These are phyloP conservation scores for Samsoniella hepiali DNA, from an alignment of 2,329 filamentous ascomycete genomes.

Conservation along the genomic window DNA sequence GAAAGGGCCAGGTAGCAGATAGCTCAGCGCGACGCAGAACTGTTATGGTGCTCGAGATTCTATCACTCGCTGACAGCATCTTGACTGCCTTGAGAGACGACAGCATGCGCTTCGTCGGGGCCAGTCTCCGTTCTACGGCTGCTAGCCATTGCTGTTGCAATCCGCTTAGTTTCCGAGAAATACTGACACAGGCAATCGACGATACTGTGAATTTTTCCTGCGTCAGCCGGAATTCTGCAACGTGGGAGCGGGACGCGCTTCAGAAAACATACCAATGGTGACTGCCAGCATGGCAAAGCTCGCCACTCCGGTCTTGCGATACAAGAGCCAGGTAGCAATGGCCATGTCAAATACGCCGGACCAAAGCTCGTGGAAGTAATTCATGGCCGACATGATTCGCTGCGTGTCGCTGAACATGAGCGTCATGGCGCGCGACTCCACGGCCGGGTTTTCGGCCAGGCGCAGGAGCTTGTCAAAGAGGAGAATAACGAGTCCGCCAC, in stretches of 20 bases:
- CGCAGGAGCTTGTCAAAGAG: conserved; percentile 10
- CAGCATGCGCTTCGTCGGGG: neutral
- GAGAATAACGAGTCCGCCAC: neutral
- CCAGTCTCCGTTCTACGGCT: conserved; percentile 2
- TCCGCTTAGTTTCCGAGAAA: conserved; percentile 1
- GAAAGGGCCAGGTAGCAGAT: neutral
- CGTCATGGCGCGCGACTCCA: conserved; percentile 1
- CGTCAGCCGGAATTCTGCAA: neutral
- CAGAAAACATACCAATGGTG: neutral
- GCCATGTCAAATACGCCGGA: neutral
- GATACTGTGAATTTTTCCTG: neutral
- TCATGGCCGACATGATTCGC: conserved; percentile 8
- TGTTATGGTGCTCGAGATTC: neutral
- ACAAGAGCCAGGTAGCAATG: conserved; percentile 1
- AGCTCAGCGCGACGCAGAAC: neutral
- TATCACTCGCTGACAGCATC: conserved; percentile 1
- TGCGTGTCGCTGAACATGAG: conserved; percentile 15
- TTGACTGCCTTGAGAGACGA: conserved; percentile 12
- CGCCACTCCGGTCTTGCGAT: neutral
- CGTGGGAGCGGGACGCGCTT: neutral
- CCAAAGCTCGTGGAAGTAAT: conserved; percentile 12
- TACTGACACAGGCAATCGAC: neutral
- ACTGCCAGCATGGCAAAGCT: conserved; percentile 4
- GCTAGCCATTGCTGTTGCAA: neutral
- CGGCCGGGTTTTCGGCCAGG: neutral